Percentiles rank a stretch among this genome's conserved stretches.
phyloP scores from a whole-genome alignment of 1,139 yeast genomes.

The Insectozyma bohioensis region DNA sequence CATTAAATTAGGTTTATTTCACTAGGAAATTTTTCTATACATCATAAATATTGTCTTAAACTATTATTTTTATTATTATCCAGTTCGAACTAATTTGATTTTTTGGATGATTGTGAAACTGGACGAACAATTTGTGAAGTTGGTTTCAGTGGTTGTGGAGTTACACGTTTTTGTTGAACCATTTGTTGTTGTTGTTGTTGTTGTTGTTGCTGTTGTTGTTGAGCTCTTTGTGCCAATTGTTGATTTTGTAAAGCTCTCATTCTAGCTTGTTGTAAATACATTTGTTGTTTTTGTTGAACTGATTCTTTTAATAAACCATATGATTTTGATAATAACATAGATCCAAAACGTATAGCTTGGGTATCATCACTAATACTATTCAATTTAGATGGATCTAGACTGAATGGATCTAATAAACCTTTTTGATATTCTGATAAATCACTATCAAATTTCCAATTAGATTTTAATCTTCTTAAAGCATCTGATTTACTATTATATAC shows the following conservation, averaged over 20 bases:
- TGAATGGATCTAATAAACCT: conserved; percentile 53
- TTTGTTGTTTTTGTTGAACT: conserved; percentile 47
- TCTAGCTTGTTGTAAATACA: conserved; percentile 45
- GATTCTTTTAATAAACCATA: conserved; percentile 65
- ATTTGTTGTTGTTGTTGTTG: conserved; percentile 29
- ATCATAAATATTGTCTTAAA: no score
- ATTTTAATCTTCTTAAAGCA: conserved; percentile 53
- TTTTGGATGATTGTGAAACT: not conserved
- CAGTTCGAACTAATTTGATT: no score
- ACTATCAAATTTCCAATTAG: conserved; percentile 75
- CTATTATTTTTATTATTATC: no score
- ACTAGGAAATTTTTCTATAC: no score
- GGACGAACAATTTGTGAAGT: conserved; percentile 6
- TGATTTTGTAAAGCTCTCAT: conserved; percentile 46
- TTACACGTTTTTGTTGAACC: conserved; percentile 30
- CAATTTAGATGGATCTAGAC: conserved; percentile 65
- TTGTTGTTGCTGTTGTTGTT: conserved; percentile 27
- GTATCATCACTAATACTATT: conserved; percentile 86
- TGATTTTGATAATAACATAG: conserved; percentile 85
- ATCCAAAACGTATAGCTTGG: conserved; percentile 86
- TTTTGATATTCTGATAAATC: conserved; percentile 52
- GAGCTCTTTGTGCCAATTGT: conserved; percentile 32
- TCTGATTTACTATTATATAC: conserved; percentile 65
- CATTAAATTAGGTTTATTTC: no score
- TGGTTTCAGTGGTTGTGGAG: conserved; percentile 7